A percentile compares a stretch with the other conserved stretches of the same genome.
Conservation (phyloP, 768 basidiomycete genomes). For the Coprinopsis sp. region DNA sequence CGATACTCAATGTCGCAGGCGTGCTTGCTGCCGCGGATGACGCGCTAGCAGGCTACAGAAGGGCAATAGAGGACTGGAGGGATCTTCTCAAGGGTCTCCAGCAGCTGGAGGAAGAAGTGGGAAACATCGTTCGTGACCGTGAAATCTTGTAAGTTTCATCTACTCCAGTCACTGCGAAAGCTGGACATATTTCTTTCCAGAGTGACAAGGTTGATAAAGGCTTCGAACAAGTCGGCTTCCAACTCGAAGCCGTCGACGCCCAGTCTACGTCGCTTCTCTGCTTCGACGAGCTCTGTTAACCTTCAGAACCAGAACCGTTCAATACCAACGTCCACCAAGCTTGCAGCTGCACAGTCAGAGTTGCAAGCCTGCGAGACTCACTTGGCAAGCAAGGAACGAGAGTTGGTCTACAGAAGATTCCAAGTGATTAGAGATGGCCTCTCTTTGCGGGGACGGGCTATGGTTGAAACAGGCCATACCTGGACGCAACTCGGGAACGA, state of each 20-base stretch:
- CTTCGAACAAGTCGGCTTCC: conserved; percentile 44
- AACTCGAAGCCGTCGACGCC: conserved; percentile 34
- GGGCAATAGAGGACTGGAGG: conserved; percentile 61
- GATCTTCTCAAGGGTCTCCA: conserved; percentile 57
- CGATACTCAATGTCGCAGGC: conserved; percentile 53
- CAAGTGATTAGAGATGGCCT: conserved; percentile 61
- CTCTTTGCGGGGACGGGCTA: conserved; percentile 53
- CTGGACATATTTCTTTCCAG: conserved; percentile 29
- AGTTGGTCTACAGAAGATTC: conserved; percentile 49
- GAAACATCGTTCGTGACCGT: conserved; percentile 63
- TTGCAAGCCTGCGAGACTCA: conserved; percentile 80
- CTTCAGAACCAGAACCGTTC: conserved; percentile 16
- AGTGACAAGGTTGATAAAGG: conserved; percentile 75
- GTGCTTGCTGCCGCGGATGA: conserved; percentile 63
- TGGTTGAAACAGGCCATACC: conserved; percentile 62
- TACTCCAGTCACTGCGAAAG: not conserved
- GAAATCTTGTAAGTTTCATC: conserved; percentile 67
- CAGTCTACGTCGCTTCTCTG: conserved; percentile 25
- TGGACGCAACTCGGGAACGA: conserved; percentile 69
- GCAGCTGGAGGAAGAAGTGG: conserved; percentile 68
- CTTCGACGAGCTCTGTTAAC: conserved; percentile 41
- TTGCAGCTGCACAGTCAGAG: conserved; percentile 65
- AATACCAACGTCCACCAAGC: conserved; percentile 42
- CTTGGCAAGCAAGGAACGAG: conserved; percentile 63
- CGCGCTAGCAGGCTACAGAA: conserved; percentile 57